Percentiles rank a stretch among this genome's conserved stretches.
These are phyloP conservation scores for Neurospora sp. DNA, from an alignment of 2,329 filamentous ascomycete genomes.

Conservation along the genomic window DNA sequence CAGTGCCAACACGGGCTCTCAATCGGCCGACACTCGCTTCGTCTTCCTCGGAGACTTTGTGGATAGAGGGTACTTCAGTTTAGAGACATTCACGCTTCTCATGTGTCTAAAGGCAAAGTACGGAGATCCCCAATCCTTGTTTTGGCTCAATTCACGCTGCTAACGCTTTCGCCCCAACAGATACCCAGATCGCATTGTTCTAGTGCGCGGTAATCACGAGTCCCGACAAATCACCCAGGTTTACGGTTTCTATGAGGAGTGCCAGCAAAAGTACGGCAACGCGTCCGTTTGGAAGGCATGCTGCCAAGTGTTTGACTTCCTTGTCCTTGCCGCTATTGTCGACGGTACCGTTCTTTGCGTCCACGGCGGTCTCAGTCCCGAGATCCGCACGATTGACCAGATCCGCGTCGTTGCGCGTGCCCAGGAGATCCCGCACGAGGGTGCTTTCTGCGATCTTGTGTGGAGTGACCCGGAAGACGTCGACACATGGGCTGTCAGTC, in stretches of 20 bases:
- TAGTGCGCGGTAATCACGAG: conserved; percentile 97
- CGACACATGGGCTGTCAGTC: conserved; percentile 92
- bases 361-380: conserved; percentile 80
- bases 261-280: conserved; percentile 95
- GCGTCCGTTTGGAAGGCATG: conserved; percentile 99
- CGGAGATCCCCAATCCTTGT: conserved; percentile 16
- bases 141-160: neutral
- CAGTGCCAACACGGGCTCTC: conserved; percentile 27
- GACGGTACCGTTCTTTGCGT: conserved; percentile 98
- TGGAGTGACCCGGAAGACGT: conserved; percentile 98
- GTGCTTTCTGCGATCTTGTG: conserved; percentile 94
- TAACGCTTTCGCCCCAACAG: conserved; percentile 38
- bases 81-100: conserved; percentile 94
- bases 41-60: conserved; percentile 81
- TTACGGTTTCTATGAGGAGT: conserved; percentile 98
- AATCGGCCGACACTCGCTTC: conserved; percentile 46
- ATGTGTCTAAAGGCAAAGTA: conserved; percentile 81
- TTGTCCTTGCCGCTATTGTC: conserved; percentile 92
- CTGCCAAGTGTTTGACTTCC: conserved; percentile 97
- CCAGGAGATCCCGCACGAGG: conserved; percentile 95
- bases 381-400: conserved; percentile 96
- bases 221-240: conserved; percentile 96
- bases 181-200: conserved; percentile 89
- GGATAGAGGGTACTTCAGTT: conserved; percentile 92
- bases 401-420: conserved; percentile 98